Evolutionary conservation across 1,139 yeast genomes (phyloP), one percentile per base, ranked within the genome.

Genomic region (Ogataea hybrid): DNA sequence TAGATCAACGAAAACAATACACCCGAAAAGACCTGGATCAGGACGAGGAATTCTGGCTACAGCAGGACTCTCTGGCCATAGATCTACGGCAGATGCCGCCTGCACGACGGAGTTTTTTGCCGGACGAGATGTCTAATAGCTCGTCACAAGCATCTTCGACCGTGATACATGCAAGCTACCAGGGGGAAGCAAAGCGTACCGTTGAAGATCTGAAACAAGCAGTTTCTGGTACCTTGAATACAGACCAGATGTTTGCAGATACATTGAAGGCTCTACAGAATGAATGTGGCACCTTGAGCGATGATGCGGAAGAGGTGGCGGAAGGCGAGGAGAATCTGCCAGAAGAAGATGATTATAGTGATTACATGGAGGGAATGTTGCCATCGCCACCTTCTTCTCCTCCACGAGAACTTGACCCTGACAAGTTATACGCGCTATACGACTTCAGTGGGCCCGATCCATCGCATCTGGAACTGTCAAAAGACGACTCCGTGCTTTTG

Each of bases 401-500:
- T 2, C 92, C 94, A 22, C 76, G 79, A 42, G 96, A 88, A 53
- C 67, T 90, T 43, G 92, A 87, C 58, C 95, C 95, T 6, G 84
- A 77, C 44, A 84, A 84, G 58, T 70, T 90, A 31, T 90, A 89
- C 59, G 97, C 97, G 0, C 67, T 90, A 28, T 87, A 84, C 56
- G 89, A 90, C 42, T 90, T 92, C 57, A 74, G 74, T 29, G 98
- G 97, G 0, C 95, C 96, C 4, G 97, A 90, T 57, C 94, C 95
- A 9, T 89, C 95, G 42, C 97, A 92, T 65, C 86, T 96, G 50
- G 80, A 84, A 39, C 73, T 92, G 7, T 63, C 70, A 21, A 79
- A 88, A 54, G 94, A 94, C 56, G 96, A 89, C 56, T 82, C 95
- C 1, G 92, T 94, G 48, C 70, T 77, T 36, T 68, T 92, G 27